Base-by-base conservation (phyloP, 352 stramenopile species). In the Phytophthora niederhauseri region DNA sequence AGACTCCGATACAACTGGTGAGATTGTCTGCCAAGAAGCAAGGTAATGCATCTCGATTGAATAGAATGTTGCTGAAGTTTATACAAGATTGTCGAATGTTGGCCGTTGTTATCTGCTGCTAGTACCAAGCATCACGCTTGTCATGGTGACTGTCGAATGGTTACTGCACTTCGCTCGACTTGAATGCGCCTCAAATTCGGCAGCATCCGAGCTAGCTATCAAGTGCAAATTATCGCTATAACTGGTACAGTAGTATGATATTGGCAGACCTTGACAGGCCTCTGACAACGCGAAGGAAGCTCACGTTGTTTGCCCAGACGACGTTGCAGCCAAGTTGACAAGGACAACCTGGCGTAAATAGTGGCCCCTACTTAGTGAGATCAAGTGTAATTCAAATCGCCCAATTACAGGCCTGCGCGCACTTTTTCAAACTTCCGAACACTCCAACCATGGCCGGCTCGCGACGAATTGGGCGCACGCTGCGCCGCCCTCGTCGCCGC, bases 391-490 rank as follows among this genome's bases (percentile, higher is more conserved):
- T 58, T 64, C 14, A 61, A 71, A 61, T 61, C 15, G 48, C 22
- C 20, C 20, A 57, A 45, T 56, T 56, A 30, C n/a, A 22, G 55
- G 14, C 20, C 46, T 7, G 26, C 43, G 56, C 56, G 46, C 61
- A 49, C 38, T 77, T 75, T 75, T 72, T 76, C 51, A 73, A 78
- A 75, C 34, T 71, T 75, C 54, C 19, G 66, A 71, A 57, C 19
- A 17, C 8, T 30, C 24, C 12, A n/a, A n/a, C 6, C 38, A 87
- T 89, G 81, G 75, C 70, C 55, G 60, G 77, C 36, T 78, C 70
- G 19, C 78, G 77, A 52, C 80, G 79, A 46, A 34, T 84, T 3
- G 79, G 81, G 12, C 79, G 77, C 36, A 84, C 80, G 45, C 78
- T 90, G 48, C 80, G 76, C 20, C 82, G 83, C 5, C 52, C 73